Conservation (phyloP, 352 stramenopile species). For the Phytophthora meadii region DNA sequence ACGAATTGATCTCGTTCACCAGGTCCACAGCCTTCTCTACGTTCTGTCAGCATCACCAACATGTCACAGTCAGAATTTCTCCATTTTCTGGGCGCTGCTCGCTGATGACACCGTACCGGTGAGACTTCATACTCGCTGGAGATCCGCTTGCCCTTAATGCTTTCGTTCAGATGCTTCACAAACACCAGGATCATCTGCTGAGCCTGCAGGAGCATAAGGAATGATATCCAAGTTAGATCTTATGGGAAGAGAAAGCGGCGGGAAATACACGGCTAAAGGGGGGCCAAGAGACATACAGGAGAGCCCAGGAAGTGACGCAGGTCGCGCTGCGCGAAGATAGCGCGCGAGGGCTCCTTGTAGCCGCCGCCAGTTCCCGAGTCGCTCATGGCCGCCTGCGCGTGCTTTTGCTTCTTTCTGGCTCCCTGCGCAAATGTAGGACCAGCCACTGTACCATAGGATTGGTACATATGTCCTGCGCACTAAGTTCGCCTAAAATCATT, state of each 20-base stretch:
- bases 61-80: conserved; percentile 1
- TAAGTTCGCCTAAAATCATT: too few relatives aligned
- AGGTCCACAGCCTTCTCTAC: conserved; percentile 73
- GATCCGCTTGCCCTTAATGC: conserved; percentile 66
- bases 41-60: conserved; percentile 49
- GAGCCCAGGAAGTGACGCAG: conserved; percentile 76
- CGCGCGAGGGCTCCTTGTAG: conserved; percentile 68
- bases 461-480: too few relatives aligned
- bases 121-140: conserved; percentile 74
- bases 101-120: conserved; percentile 41
- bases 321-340: conserved; percentile 83
- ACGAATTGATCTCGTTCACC: conserved; percentile 73
- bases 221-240: conserved; percentile 5
- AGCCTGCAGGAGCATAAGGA: conserved; percentile 42
- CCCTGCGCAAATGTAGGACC: too few relatives aligned
- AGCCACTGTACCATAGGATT: too few relatives aligned
- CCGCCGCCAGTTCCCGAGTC: conserved; percentile 22
- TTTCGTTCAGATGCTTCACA: conserved; percentile 85
- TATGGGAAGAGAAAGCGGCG: background rate
- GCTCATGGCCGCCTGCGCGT: conserved; percentile 33
- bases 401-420: conserved; percentile 37
- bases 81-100: background rate
- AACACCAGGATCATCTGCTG: conserved; percentile 87
- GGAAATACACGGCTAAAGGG: background rate
- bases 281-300: conserved; percentile 37